Conservation (phyloP, 192 early-diverging fungal genomes). For the Irineochytrium annulatum region DNA sequence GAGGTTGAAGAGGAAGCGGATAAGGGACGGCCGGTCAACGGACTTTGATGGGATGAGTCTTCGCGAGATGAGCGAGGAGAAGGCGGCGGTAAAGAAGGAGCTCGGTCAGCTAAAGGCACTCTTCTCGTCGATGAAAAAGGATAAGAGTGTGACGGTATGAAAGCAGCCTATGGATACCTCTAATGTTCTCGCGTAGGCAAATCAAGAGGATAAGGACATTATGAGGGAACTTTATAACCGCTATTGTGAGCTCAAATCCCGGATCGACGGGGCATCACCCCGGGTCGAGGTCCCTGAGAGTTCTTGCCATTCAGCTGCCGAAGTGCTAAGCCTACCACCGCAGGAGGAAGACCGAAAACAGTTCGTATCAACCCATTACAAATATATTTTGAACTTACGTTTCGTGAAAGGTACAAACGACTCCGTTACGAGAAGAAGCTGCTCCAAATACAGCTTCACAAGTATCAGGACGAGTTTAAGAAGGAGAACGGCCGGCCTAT, state of each 20-base stretch:
- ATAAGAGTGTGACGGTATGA: neutral
- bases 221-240: slow-evolving; percentile 25
- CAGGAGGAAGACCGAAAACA: no score
- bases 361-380: neutral
- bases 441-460: slow-evolving; percentile 34
- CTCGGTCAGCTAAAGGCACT: slow-evolving; percentile 12
- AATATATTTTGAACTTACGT: neutral
- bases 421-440: slow-evolving; percentile 36
- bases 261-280: no score
- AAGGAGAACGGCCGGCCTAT: slow-evolving; percentile 34
- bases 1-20: slow-evolving; percentile 9
- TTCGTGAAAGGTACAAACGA: slow-evolving; percentile 13
- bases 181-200: slow-evolving; percentile 2
- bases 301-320: no score
- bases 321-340: no score
- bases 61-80: slow-evolving; percentile 21
- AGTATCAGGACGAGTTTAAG: slow-evolving; percentile 43
- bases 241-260: slow-evolving; percentile 34
- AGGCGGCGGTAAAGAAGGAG: slow-evolving; percentile 23
- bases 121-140: slow-evolving; percentile 7
- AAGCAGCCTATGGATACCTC: neutral
- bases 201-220: slow-evolving; percentile 17
- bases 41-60: slow-evolving; percentile 17
- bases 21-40: slow-evolving; percentile 7
- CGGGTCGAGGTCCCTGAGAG: no score